A percentile compares a stretch with the other conserved stretches of the same genome.
Evolutionary conservation across 2,329 filamentous ascomycete species (phyloP).

Genomic region (Xylariaceae sp.): DNA sequence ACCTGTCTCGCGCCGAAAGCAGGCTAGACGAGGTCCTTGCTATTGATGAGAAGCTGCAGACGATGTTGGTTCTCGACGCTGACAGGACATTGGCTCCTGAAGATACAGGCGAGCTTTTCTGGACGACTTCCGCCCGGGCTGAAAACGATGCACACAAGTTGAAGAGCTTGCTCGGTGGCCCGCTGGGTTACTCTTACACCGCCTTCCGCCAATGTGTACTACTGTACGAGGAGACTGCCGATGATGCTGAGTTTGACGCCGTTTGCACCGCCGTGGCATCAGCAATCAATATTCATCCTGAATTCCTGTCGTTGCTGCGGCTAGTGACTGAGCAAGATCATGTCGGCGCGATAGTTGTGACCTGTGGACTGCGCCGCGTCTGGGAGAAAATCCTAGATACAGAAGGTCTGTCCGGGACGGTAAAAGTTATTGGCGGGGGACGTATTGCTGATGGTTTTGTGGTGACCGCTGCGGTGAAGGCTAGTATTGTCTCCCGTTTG

Average conservation of each 20-base stretch:
- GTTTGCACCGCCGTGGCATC: constrained; percentile 54
- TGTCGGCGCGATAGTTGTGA: constrained; percentile 59
- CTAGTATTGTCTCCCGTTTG: constrained; percentile 51
- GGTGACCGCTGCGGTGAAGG: constrained; percentile 59
- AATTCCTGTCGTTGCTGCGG: constrained; percentile 55
- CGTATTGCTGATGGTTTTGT: constrained; percentile 55
- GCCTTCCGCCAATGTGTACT: constrained; percentile 62
- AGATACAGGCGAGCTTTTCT: constrained; percentile 61
- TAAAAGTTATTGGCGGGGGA: constrained; percentile 61
- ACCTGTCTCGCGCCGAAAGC: constrained; percentile 41
- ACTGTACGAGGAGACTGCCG: constrained; percentile 55
- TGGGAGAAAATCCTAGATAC: constrained; percentile 62
- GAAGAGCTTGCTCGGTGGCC: constrained; percentile 54
- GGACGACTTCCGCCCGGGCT: constrained; percentile 37
- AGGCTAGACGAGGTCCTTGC: constrained; percentile 46
- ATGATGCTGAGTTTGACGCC: constrained; percentile 49
- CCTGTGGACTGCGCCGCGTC: constrained; percentile 57
- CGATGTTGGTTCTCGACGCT: constrained; percentile 62
- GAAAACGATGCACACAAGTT: constrained; percentile 39
- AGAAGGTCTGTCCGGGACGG: constrained; percentile 47
- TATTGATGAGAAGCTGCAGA: constrained; percentile 42
- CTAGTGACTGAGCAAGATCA: constrained; percentile 41
- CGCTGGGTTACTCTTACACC: constrained; percentile 57
- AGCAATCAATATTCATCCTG: constrained; percentile 51
- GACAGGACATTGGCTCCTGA: constrained; percentile 61